Conservation (phyloP, 129 eudicot genomes). For the Flaveria brownii region DNA sequence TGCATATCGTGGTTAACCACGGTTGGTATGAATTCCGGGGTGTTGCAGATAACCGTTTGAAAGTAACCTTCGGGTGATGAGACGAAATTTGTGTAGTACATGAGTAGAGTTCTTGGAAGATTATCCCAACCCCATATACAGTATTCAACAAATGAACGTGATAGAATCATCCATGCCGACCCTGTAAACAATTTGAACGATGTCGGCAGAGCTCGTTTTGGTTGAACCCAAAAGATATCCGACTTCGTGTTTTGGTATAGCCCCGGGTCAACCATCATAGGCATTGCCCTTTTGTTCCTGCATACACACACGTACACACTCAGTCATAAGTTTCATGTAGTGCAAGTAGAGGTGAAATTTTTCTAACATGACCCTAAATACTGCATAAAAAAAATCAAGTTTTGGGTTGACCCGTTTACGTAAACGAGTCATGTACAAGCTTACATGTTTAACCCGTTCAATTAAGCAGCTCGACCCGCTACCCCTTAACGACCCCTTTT, state of each 20-base stretch:
- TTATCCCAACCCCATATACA: conserved; percentile 94
- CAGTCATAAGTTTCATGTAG: neutral
- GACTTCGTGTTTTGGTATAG: conserved; percentile 71
- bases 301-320: conserved; percentile 28
- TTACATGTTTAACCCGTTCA: too few species aligned
- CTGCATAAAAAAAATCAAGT: too few species aligned
- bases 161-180: conserved; percentile 90
- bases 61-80: conserved; percentile 95
- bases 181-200: conserved; percentile 90
- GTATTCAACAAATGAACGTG: conserved; percentile 81
- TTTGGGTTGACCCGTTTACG: too few species aligned
- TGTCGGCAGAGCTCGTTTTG: conserved; percentile 68
- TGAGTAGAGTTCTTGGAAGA: conserved; percentile 81
- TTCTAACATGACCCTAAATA: too few species aligned
- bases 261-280: conserved; percentile 90
- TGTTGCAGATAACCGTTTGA: conserved; percentile 83
- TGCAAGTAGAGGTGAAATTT: neutral
- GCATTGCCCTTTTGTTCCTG: conserved; percentile 87
- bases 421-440: too few species aligned
- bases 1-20: conserved; percentile 89
- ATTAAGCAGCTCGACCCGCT: too few species aligned
- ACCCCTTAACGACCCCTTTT: too few species aligned
- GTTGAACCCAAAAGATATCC: conserved; percentile 69
- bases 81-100: conserved; percentile 86
- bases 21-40: conserved; percentile 61